A percentile compares a stretch with the other conserved stretches of the same genome.
Conservation (phyloP, 768 basidiomycete genomes). For the Pisolithus marmoratus region DNA sequence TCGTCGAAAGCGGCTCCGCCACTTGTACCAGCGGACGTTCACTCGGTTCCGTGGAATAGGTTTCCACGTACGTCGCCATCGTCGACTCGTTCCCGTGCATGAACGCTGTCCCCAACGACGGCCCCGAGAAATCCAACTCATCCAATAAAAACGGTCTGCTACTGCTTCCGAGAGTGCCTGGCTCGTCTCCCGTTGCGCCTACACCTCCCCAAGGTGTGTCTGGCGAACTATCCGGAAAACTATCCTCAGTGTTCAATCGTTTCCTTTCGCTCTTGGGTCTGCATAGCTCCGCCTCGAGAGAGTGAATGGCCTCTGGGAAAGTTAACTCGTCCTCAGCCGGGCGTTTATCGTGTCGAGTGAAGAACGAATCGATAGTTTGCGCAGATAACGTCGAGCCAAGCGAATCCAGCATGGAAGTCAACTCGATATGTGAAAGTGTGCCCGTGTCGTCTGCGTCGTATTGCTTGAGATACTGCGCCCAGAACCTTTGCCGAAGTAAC, state of each 20-base stretch:
- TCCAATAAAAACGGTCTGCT: conserved; percentile 36
- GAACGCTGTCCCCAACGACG: conserved; percentile 24
- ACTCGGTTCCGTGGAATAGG: conserved; percentile 40
- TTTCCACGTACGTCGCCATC: conserved; percentile 2
- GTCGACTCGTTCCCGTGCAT: conserved; percentile 26
- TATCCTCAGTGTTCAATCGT: conserved; percentile 45
- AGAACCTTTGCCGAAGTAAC: conserved; percentile 84
- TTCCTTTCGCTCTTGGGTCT: conserved; percentile 70
- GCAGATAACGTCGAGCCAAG: conserved; percentile 87
- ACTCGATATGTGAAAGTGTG: conserved; percentile 73
- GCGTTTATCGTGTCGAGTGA: conserved; percentile 60
- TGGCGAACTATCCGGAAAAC: conserved; percentile 39
- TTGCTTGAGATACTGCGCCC: conserved; percentile 81
- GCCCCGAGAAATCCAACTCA: conserved; percentile 59
- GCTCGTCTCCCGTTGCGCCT: conserved; percentile 31
- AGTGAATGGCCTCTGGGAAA: conserved; percentile 72
- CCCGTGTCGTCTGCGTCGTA: conserved; percentile 86
- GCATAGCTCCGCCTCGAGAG: conserved; percentile 79
- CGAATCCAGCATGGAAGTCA: conserved; percentile 94
- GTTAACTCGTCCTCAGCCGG: conserved; percentile 67
- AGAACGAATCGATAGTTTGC: conserved; percentile 79
- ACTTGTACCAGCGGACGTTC: conserved; percentile 38
- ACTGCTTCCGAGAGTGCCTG: not conserved
- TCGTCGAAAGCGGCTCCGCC: conserved; percentile 21
- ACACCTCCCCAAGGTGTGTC: conserved; percentile 37